Base-by-base conservation (phyloP, 2,329 filamentous ascomycete species). In the Venturia pyrina region DNA sequence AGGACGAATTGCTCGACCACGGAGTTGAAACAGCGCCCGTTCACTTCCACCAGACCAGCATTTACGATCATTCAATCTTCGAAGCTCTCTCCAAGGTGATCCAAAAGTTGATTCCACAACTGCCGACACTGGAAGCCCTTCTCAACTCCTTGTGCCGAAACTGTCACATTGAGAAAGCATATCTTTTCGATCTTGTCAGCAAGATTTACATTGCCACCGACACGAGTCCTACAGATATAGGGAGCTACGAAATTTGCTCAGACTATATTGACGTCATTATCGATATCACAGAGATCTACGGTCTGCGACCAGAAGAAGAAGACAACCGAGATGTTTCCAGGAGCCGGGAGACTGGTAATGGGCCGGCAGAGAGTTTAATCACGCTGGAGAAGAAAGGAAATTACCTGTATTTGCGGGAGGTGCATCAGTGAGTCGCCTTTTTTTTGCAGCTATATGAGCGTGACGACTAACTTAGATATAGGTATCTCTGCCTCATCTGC, bases 161-260 rank as follows among this genome's bases (percentile, higher is more conserved):
- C 17, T 98, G 93, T 74, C 89, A 91, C 61, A 97, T 99, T 75
- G 93, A 98, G 75, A 99, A 99, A 78, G 93, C 93, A 3, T 99
- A 99, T 75, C 86, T 99, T 7, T 99, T 99, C 74, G 96, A 99
- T 74, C 93, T 98, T 10, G 85, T 96, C 71, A 96, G 91, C 78
- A 99, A 99, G 80, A 96, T 99, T 68, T 99, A 99, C 79, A 96
- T 99, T 71, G 95, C 95, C 0, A 97, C 93, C 5, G 95, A 99
- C 75, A 95, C 89, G 40, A 89, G 90, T 48, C 93, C 93, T 0
- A 91, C 93, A 41, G 93, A 98, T 73, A 95, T 97, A 83, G 89
- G 90, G 53, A 93, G 90, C 75, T 99, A 99, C 76, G 95, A 98
- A 79, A 96, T 98, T 73, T 99, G 95, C 79, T 96, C 91, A 62